Conservation (phyloP, 345 rosid genomes). For the Clausena lansium region DNA sequence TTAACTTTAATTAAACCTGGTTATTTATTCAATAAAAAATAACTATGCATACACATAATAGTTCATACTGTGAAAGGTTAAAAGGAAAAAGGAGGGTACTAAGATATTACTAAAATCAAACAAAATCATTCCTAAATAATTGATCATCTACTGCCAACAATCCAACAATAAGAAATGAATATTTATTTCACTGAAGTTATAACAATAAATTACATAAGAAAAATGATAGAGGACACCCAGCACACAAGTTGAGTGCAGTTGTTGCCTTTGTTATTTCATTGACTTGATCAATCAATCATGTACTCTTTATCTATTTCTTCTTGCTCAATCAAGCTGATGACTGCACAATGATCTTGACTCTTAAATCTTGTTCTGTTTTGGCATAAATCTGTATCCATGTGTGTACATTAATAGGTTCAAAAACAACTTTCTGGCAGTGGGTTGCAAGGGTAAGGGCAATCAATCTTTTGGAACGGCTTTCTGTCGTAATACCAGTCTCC, state of each 20-base stretch:
- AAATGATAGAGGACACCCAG: slow-evolving; percentile 29
- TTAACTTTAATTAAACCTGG: too few species aligned
- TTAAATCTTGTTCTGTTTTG: not conserved
- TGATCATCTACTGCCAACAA: not conserved
- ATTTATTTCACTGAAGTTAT: slow-evolving; percentile 18
- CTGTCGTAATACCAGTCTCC: slow-evolving; percentile 93
- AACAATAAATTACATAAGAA: slow-evolving; percentile 19
- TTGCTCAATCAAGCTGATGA: not conserved
- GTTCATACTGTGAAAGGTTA: too few species aligned
- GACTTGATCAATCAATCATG: slow-evolving; percentile 43
- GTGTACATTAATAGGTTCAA: slow-evolving; percentile 25
- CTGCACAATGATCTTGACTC: slow-evolving; percentile 2
- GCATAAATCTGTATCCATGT: slow-evolving; percentile 34
- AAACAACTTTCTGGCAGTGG: slow-evolving; percentile 68
- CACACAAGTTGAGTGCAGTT: slow-evolving; percentile 39
- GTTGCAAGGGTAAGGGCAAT: slow-evolving; percentile 95
- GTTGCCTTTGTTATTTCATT: slow-evolving; percentile 35
- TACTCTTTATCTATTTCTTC: not conserved
- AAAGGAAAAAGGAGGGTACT: not conserved
- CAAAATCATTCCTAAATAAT: not conserved
- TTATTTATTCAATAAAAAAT: too few species aligned
- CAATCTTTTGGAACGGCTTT: slow-evolving; percentile 52
- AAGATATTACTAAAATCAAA: not conserved
- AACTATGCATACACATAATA: too few species aligned
- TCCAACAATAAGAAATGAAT: not conserved